Conservation (phyloP, 2,329 filamentous ascomycete genomes). For the Pyricularia sp. region DNA sequence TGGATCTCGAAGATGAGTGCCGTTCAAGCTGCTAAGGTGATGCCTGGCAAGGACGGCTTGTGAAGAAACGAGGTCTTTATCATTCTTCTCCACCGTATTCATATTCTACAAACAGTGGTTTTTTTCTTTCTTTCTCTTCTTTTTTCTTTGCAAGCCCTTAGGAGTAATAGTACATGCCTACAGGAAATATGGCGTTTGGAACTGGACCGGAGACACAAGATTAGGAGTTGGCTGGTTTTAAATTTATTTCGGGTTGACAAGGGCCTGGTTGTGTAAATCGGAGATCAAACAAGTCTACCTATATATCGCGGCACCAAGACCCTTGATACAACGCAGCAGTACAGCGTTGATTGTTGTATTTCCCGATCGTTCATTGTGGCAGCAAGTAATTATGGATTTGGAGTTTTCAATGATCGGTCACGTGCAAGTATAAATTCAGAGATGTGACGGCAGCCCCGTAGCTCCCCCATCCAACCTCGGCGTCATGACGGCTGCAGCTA, state of each 20-base stretch:
- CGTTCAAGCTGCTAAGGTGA: slow-evolving; percentile 86
- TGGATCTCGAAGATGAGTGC: slow-evolving; percentile 98
- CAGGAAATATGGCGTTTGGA: not conserved
- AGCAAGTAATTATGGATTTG: not conserved
- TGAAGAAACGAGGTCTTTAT: slow-evolving; percentile 11
- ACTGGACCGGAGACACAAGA: not conserved
- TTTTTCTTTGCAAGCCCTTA: not conserved
- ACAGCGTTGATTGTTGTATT: not conserved
- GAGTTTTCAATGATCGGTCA: not conserved
- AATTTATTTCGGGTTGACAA: not conserved
- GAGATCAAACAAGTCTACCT: not conserved
- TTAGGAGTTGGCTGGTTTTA: not conserved
- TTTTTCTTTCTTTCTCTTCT: not conserved
- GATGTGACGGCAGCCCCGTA: not conserved
- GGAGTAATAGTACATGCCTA: not conserved
- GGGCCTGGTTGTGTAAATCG: not conserved
- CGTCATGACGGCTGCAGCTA: not conserved
- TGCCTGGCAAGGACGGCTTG: slow-evolving; percentile 48
- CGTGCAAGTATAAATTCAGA: not conserved
- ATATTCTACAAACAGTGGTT: not conserved
- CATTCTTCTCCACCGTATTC: not conserved
- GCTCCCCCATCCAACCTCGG: not conserved
- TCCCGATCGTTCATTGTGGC: not conserved
- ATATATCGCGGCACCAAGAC: not conserved
- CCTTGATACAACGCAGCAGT: not conserved